Base-by-base conservation (phyloP, 2,329 filamentous ascomycete genomes). In the Myriosclerotinia scirpicola region DNA sequence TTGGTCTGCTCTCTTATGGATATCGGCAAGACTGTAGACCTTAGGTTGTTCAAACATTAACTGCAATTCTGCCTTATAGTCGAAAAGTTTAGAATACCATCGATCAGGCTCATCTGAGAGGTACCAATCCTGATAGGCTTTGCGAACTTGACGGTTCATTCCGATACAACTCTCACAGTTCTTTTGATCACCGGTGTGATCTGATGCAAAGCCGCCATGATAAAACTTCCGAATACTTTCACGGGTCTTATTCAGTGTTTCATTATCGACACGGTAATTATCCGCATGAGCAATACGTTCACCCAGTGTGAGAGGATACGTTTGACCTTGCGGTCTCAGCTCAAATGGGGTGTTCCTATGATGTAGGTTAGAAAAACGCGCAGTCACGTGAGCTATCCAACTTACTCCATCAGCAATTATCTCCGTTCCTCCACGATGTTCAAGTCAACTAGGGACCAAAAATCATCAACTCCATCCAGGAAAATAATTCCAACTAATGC, bases 71-170 rank as follows among this genome's bases (percentile, higher is more conserved):
- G 65, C 65, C 40, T 64, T 67, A 38, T 74, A 74, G 15, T 69
- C 50, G 17, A 54, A 56, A 15, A 70, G 30, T 11, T 69, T 64
- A 2, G 63, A 63, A 26, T 71, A 69, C 73, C 73, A 76, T 17
- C 69, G 60, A 42, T 68, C 67, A 14, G 71, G 69, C 9, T 72
- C 69, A 17, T 69, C 38, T 2, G 69, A 68, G 1, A 74, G 66
- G 66, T 75, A 76, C 69, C 71, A 75, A 34, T 71, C 67, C 52
- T 70, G 66, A 64, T 71, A 75, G n/a, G 73, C 73, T 67, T 73
- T 59, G 15, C 55, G 64, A 11, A 73, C 70, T 40, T 71, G 67
- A n/a, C 67, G 52, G 46, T 73, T 73, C 42, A 71, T 71, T 14
- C 66, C 60, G 34, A 63, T 56, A 64, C 73, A 76, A 26, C 69